Percentiles rank a stretch among this genome's conserved stretches.
Conservation (phyloP, 73 alveolate species). For the Paramecium sonneborni region DNA sequence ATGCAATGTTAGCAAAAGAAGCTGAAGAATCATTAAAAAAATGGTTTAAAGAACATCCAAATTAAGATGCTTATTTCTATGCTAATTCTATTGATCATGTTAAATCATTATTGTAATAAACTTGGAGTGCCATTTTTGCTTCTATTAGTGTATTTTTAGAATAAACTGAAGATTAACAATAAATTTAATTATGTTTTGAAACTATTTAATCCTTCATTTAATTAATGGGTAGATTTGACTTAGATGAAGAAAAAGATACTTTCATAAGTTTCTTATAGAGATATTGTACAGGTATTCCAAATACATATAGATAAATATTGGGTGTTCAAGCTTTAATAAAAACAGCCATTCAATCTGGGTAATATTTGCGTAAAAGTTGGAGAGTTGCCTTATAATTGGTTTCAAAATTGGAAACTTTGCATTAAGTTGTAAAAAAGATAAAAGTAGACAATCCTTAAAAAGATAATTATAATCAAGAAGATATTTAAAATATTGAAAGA, state of each 20-base stretch:
- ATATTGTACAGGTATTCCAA: slow-evolving; percentile 69
- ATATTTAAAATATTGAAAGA: slow-evolving; percentile 51
- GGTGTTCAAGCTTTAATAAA: slow-evolving; percentile 75
- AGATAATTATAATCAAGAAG: neutral
- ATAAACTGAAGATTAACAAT: slow-evolving; percentile 72
- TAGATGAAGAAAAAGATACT: slow-evolving; percentile 80
- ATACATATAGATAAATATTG: slow-evolving; percentile 73
- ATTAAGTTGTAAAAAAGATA: slow-evolving; percentile 3
- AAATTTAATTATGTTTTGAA: slow-evolving; percentile 74
- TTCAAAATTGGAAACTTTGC: slow-evolving; percentile 74
- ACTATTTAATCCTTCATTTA: slow-evolving; percentile 76
- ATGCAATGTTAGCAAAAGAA: slow-evolving; percentile 80
- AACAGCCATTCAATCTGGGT: slow-evolving; percentile 77
- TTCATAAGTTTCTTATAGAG: slow-evolving; percentile 80
- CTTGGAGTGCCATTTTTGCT: slow-evolving; percentile 88
- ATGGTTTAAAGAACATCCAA: slow-evolving; percentile 79
- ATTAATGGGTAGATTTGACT: slow-evolving; percentile 73
- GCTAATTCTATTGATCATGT: slow-evolving; percentile 75
- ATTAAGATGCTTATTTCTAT: slow-evolving; percentile 54
- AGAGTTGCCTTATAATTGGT: slow-evolving; percentile 72
- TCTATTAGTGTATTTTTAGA: slow-evolving; percentile 81
- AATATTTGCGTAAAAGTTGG: slow-evolving; percentile 76
- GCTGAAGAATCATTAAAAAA: slow-evolving; percentile 84
- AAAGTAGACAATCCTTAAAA: neutral
- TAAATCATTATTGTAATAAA: slow-evolving; percentile 76